Evolutionary conservation across 2,329 filamentous ascomycete species (phyloP).

Genomic region (Diaporthe nobilis): DNA sequence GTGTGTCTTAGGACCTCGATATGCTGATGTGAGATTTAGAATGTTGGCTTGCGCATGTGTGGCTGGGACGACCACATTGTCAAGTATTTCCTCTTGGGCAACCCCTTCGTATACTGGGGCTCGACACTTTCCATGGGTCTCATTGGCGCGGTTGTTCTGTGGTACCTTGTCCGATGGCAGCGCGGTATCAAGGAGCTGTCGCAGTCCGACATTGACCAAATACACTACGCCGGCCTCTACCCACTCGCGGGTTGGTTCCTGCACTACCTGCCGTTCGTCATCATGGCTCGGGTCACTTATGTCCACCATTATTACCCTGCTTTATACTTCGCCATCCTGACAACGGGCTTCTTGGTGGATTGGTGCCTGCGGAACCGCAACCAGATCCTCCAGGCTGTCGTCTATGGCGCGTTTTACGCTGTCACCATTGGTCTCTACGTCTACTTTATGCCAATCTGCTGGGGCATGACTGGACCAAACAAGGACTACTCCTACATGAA

Average conservation of each 20-base stretch:
- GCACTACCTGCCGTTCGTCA: conserved; percentile 94
- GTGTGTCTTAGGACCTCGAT: background rate
- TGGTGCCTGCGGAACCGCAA: conserved; percentile 81
- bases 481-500: conserved; percentile 91
- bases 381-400: conserved; percentile 72
- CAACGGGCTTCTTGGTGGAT: conserved; percentile 88
- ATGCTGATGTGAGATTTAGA: conserved; percentile 45
- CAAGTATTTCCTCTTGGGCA: conserved; percentile 99
- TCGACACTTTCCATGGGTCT: conserved; percentile 84
- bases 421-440: conserved; percentile 86
- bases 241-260: conserved; percentile 94
- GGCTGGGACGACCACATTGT: conserved; percentile 95
- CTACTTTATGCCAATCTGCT: conserved; percentile 93
- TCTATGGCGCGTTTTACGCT: conserved; percentile 83
- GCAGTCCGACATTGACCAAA: conserved; percentile 86
- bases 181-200: conserved; percentile 90
- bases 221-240: conserved; percentile 94
- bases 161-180: conserved; percentile 96
- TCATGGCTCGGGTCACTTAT: conserved; percentile 99
- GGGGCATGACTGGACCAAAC: conserved; percentile 92
- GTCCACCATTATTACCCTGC: conserved; percentile 99
- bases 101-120: conserved; percentile 96
- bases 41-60: conserved; percentile 98
- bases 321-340: conserved; percentile 95
- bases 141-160: conserved; percentile 80